Evolutionary conservation across 2,329 filamentous ascomycete species (phyloP).

Genomic region (Drechslerella stenobrocha): DNA sequence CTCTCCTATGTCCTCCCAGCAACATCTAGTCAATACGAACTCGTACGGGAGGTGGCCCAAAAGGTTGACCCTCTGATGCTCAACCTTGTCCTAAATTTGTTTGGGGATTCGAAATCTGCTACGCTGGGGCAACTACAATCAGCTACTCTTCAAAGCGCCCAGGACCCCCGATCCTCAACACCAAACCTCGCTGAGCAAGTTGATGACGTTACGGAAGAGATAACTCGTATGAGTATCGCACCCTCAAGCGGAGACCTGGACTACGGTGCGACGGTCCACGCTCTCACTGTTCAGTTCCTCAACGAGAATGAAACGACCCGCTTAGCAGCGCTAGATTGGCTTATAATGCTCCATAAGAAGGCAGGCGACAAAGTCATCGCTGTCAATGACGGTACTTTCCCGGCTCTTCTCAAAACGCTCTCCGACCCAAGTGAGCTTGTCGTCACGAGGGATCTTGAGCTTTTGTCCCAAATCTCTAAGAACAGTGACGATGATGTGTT

Average conservation of each 20-base stretch:
- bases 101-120: conserved; percentile 22
- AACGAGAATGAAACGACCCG: conserved; percentile 96
- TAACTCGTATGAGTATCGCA: conserved; percentile 54
- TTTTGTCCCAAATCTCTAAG: conserved; percentile 91
- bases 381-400: conserved; percentile 96
- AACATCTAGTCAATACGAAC: conserved; percentile 87
- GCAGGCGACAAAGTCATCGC: conserved; percentile 83
- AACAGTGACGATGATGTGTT: conserved; percentile 98
- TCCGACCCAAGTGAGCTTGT: conserved; percentile 95
- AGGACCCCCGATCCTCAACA: conserved; percentile 43
- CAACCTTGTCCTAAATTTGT: conserved; percentile 74
- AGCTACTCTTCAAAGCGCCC: conserved; percentile 11
- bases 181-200: conserved; percentile 33
- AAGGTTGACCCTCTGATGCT: conserved; percentile 88
- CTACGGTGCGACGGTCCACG: conserved; percentile 91
- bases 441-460: conserved; percentile 87
- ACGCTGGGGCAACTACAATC: conserved; percentile 5
- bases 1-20: conserved; percentile 89
- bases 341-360: conserved; percentile 96
- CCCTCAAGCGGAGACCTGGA: conserved; percentile 69
- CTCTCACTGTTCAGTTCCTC: conserved; percentile 86
- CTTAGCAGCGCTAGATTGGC: conserved; percentile 89
- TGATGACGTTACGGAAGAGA: conserved; percentile 34
- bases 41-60: conserved; percentile 82
- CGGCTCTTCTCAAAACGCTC: conserved; percentile 89